Base-by-base conservation (phyloP, 345 rosid species). In the Nasturtium officinale region DNA sequence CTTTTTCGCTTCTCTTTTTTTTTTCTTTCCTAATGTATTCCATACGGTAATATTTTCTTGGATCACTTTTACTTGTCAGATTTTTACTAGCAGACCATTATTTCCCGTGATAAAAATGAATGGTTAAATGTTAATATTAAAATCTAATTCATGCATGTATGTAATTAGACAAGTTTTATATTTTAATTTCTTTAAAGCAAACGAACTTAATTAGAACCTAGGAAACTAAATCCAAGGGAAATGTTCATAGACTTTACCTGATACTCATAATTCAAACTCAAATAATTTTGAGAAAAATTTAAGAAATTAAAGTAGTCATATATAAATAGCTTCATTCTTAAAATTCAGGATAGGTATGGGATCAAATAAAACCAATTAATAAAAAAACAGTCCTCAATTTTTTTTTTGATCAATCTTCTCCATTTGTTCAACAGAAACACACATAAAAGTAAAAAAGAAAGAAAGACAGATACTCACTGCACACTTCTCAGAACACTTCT, bases 51-150 rank as follows among this genome's bases (percentile, higher is more conserved):
- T 51, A 10, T 37, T n/a, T 40, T 46, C 7, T 43, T 59, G n/a
- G 29, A 42, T 59, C 38, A 59, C 61, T 40, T 59, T 50, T 50
- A 35, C 53, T 29, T 51, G 72, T 48, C 48, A 56, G 72, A 20
- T 43, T 62, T 63, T 43, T 53, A 53, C 45, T 17, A 63, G 28
- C 17, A 73, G 11, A 45, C 17, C 29, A 32, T 55, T 33, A 54
- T 76, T 75, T 67, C 25, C 75, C 73, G 62, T 78, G 66, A 75
- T 73, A 78, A 82, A 85, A 84, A 77, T 87, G 26, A 25, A 25
- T 25, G 45, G 45, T 40, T 40, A 12, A 12, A 40, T 40, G 15
- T 40, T 40, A 5, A 12, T 40, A 4, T 40, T 40, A 7, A 40
- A 40, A 40, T 56, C 3, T 17, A 32, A 69, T 46, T 16, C 21